Base-by-base conservation (phyloP, 306 rosid species). In the Cicer arietinum region DNA sequence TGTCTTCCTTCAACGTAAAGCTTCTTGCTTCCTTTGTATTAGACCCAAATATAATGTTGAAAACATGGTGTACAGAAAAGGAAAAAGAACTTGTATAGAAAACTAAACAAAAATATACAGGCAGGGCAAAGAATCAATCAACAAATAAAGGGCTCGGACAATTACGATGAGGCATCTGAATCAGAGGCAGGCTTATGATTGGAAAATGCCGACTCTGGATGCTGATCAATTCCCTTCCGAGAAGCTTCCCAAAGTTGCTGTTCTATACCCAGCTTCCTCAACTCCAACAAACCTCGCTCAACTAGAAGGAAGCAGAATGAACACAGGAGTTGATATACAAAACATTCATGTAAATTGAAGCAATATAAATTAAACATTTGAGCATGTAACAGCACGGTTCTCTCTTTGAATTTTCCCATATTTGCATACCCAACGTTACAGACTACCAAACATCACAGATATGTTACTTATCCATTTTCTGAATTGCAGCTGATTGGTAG, bases 231-330 rank as follows among this genome's bases (percentile, higher is more conserved):
- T 85, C 88, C 98, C 71, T 86, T 92, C 22, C 99, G 86, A 39
- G 97, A 95, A 77, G 99, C 96, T 87, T 95, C 99, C 99, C 99
- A 95, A 30, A 95, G 97, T 69, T 87, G 94, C 63, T 86, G 93
- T 85, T 95, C 99, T 80, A 92, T 85, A 46, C 97, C 97, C 69
- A 95, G 88, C 88, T 92, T 95, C 85, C 98, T 85, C 84, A 92
- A 84, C 88, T 90, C 99, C 87, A 84, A 60, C 56, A 95, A 81
- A 44, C 95, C 98, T 39, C 98, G 92, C 84, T 92, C 99, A 81
- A 80, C 99, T 95, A 89, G 68, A 79, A 89, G 37, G 54, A 75
- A 66, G 8, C 85, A 78, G 22, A 63, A 39, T 54, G 25, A 71
- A 65, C 61, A 61, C 25, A 67, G 5, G 64, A 58, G 67, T 80